Evolutionary conservation across 2,329 filamentous ascomycete genomes (phyloP).

Genomic region (Cladosporium phlei): DNA sequence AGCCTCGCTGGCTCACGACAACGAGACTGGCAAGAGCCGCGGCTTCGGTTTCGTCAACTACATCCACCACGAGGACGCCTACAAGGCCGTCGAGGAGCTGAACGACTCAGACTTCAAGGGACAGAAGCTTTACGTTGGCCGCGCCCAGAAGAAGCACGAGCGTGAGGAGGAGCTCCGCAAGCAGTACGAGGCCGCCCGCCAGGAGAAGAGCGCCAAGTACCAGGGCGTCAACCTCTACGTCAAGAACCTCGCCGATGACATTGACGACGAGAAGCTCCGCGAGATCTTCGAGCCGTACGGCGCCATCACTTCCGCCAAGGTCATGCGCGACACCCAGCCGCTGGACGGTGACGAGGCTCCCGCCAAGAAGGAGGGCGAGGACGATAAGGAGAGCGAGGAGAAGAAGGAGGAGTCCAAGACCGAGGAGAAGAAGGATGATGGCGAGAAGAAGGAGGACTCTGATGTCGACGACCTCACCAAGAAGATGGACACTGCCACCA

Average conservation of each 20-base stretch:
- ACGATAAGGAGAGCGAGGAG: conserved; percentile 50
- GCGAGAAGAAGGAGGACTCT: conserved; percentile 57
- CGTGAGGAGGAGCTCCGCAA: conserved; percentile 98
- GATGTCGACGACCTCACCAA: conserved; percentile 44
- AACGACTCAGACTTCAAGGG: conserved; percentile 89
- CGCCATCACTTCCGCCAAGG: conserved; percentile 96
- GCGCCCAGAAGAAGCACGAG: conserved; percentile 99
- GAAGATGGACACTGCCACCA: conserved; percentile 49
- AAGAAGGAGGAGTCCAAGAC: conserved; percentile 51
- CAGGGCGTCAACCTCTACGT: conserved; percentile 99
- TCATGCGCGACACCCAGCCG: conserved; percentile 79
- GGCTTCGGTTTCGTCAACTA: conserved; percentile 97
- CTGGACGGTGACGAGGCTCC: conserved; percentile 40
- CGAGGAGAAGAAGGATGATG: conserved; percentile 52
- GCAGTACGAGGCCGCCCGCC: conserved; percentile 94
- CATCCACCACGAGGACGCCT: conserved; percentile 81
- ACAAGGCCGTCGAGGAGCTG: conserved; percentile 82
- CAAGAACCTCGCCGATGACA: conserved; percentile 96
- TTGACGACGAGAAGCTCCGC: conserved; percentile 96
- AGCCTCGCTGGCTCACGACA: conserved; percentile 88
- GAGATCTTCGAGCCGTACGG: conserved; percentile 88
- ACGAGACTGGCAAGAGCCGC: conserved; percentile 81
- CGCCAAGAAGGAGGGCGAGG: conserved; percentile 36
- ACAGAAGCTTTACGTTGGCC: conserved; percentile 95
- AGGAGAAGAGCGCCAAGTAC: conserved; percentile 99